Base-by-base conservation (phyloP, 83 land plant genomes). In the Diphasiastrum complanatum region DNA sequence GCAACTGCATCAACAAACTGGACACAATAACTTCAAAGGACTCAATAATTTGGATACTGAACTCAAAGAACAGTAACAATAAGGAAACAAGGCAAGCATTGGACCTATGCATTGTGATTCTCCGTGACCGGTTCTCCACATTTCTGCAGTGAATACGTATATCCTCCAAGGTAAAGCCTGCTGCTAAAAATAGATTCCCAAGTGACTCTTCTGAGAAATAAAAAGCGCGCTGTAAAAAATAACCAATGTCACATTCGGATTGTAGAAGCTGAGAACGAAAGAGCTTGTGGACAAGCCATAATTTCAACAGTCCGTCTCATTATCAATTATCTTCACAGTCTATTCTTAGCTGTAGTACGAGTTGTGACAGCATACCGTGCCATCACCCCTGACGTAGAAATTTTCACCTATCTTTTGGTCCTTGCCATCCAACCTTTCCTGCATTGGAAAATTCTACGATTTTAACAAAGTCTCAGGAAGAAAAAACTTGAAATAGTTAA, bases 301-400 rank as follows among this genome's bases (percentile, higher is more conserved):
- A 47, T 23, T 10, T 18, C 4, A 34, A 60, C 4, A 2, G 22
- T 60, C 29, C 27, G 10, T 63, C 27, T 37, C 28, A 14, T 5
- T 49, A 19, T 8, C 43, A 38, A 38, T 8, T 8, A 38, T 8
- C 43, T 8, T 38, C 12, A 43, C 33, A 22, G 23, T 31, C 41
- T 38, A 48, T 28, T 11, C 22, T 43, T 2, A 26, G 26, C 19
- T 51, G 20, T 29, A 40, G 27, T 41, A 74, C 87, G n/a, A n/a
- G n/a, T n/a, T n/a, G n/a, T 11, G 20, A 8, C 8, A 5, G 19
- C 52, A 70, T 74, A 92, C 98, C 45, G 99, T 93, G 63, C 99
- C 99, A 78, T 93, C 99, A 61, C 99, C 96, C 48, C 99, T 81
- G 63, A 84, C 99, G 78, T 81, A 93, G 45, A 88, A 93, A 54